These are phyloP conservation scores for Talaromyces atroroseus DNA, from an alignment of 2,329 filamentous ascomycete genomes.

Conservation along the genomic window DNA sequence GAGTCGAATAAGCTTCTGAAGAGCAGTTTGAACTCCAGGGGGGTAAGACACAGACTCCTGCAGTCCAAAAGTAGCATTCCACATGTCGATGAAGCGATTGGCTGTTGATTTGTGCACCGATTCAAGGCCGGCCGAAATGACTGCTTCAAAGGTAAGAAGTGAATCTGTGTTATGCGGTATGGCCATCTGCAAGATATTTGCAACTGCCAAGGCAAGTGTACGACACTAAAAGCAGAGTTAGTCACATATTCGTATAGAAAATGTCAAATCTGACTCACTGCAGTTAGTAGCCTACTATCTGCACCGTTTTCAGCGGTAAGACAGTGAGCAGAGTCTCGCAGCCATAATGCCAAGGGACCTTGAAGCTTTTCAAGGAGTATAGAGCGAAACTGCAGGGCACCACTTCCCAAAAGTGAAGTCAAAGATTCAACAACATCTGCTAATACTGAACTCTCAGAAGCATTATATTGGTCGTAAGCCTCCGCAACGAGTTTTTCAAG, in stretches of 20 bases:
- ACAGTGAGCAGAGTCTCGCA: conserved; percentile 27
- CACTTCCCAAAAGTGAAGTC: conserved; percentile 48
- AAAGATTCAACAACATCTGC: conserved; percentile 51
- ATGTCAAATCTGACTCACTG: conserved; percentile 25
- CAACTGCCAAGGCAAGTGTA: conserved; percentile 25
- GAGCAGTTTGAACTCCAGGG: conserved; percentile 53
- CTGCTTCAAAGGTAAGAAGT: conserved; percentile 49
- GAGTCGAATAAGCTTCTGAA: conserved; percentile 56
- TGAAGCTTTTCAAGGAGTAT: conserved; percentile 58
- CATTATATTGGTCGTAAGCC: conserved; percentile 48
- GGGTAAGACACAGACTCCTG: conserved; percentile 60
- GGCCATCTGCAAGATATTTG: conserved; percentile 27
- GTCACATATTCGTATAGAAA: neutral
- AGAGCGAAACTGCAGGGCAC: conserved; percentile 47
- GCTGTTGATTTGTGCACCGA: conserved; percentile 48
- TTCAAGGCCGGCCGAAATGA: conserved; percentile 50
- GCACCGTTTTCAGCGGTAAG: conserved; percentile 23
- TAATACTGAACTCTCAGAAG: conserved; percentile 36
- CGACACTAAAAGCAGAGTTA: conserved; percentile 23
- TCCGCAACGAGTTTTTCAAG: conserved; percentile 49
- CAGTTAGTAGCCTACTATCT: conserved; percentile 28
- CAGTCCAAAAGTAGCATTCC: conserved; percentile 65
- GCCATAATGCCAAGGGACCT: conserved; percentile 28
- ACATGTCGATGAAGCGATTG: conserved; percentile 53
- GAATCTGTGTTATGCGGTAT: conserved; percentile 22